Evolutionary conservation across 139 green algal genomes (phyloP), one percentile per base, ranked within the genome.

Genomic region (Micractinium conductrix): DNA sequence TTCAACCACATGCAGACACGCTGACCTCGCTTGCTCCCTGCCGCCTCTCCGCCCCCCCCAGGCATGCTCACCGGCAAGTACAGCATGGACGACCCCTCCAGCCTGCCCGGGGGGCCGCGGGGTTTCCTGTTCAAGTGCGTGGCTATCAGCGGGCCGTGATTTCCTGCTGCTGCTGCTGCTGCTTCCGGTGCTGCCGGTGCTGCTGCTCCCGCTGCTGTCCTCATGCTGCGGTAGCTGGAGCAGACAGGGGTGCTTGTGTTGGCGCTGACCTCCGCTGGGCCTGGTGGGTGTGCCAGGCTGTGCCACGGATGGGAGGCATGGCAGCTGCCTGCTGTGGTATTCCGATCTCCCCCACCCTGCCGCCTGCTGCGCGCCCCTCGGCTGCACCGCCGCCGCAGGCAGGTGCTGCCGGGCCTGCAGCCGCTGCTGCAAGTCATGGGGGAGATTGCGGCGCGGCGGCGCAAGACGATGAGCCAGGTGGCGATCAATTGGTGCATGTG

Each of bases 401-500:
- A 95, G 81, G 91, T 98, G 63, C 89, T 99, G 70, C 96, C 96
- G 0, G 90, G 92, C 17, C 48, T 94, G 5, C 63, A 86, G 9
- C 91, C 92, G 16, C 84, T 98, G 79, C 81, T 96, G 53, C 63
- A 78, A 9, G 62, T 80, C 28, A 85, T 98, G 89, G n/a, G 81
- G 12, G 88, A 81, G 33, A 89, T 98, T 24, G 94, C 90, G 22
- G n/a, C 85, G 0, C 71, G 74, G 62, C 89, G 94, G 1, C 68
- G 87, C 7, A 98, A 97, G 85, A 96, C 88, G 0, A 44, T 91
- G 43, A 88, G 89, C 38, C 93, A 97, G 88, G 94, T 99, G 35
- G 96, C 96, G 3, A 93, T 99, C 81, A 98, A 98, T 90, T 99
- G 97, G 97, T 98, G 94, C 88, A 96, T 99, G 5, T 92, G 85